Conservation (phyloP, 2,329 filamentous ascomycete genomes). For the Tolypocladium tundrense region DNA sequence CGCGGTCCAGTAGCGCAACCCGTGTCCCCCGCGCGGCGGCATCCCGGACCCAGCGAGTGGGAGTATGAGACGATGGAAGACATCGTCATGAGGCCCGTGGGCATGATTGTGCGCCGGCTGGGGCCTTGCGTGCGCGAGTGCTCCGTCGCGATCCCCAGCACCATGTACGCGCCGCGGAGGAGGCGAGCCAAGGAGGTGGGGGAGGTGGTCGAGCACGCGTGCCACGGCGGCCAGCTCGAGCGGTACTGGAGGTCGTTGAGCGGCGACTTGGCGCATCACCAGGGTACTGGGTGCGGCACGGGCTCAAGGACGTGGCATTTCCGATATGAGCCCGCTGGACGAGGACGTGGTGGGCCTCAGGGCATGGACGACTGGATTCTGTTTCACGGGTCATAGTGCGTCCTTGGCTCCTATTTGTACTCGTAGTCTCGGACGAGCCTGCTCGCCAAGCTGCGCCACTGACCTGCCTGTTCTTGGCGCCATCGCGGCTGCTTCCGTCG, state of each 20-base stretch:
- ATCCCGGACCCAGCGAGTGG: background rate
- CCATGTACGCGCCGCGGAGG: slow-evolving; percentile 7
- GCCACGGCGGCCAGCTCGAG: slow-evolving; percentile 6
- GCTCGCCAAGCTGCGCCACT: background rate
- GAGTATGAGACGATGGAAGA: background rate
- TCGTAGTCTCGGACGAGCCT: too few relatives aligned
- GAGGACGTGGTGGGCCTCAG: background rate
- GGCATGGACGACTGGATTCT: slow-evolving; percentile 5
- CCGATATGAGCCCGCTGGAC: slow-evolving; percentile 1
- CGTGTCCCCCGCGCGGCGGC: too few relatives aligned
- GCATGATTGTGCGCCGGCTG: slow-evolving; percentile 11
- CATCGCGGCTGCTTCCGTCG: background rate
- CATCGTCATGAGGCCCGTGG: slow-evolving; percentile 6
- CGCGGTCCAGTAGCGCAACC: slow-evolving; percentile 6
- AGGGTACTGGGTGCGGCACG: slow-evolving; percentile 16
- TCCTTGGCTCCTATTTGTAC: too few relatives aligned
- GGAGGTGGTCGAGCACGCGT: slow-evolving; percentile 8
- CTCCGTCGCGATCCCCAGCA: slow-evolving; percentile 13
- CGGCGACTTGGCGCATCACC: slow-evolving; percentile 1
- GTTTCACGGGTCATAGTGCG: background rate
- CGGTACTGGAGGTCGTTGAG: slow-evolving; percentile 11
- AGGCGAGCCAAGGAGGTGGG: background rate
- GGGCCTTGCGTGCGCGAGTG: slow-evolving; percentile 8
- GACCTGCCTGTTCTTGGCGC: background rate
- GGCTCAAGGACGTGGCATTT: slow-evolving; percentile 8